Evolutionary conservation across 208 protist genomes (phyloP).

Genomic region (Trypanosoma platydactyli): DNA sequence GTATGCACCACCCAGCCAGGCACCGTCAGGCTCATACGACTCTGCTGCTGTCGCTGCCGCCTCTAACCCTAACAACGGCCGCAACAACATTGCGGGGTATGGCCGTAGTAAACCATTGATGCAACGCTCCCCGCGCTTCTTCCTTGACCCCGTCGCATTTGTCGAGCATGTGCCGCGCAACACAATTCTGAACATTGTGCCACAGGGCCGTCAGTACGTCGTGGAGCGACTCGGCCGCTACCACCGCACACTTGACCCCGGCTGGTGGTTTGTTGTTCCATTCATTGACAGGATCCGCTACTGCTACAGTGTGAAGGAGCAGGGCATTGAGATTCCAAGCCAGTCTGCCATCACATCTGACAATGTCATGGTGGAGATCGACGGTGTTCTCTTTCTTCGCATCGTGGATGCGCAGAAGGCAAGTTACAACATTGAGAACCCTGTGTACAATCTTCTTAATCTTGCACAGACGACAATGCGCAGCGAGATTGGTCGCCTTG

Average conservation of each 20-base stretch:
- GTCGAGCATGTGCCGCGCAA: conserved; percentile 71
- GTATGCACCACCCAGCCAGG: conserved; percentile 2
- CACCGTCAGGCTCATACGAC: conserved; percentile 12
- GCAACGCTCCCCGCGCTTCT: conserved; percentile 26
- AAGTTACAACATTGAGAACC: conserved; percentile 95
- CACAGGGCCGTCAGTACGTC: conserved; percentile 93
- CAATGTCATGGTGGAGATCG: conserved; percentile 96
- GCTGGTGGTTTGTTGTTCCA: conserved; percentile 91
- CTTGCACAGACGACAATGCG: conserved; percentile 97
- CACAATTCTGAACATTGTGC: conserved; percentile 92
- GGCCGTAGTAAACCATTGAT: not conserved
- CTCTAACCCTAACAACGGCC: too few relatives aligned
- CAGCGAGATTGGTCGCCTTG: conserved; percentile 93
- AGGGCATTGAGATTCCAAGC: conserved; percentile 88
- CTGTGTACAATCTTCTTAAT: conserved; percentile 95
- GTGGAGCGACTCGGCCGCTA: conserved; percentile 95
- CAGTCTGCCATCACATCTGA: conserved; percentile 94
- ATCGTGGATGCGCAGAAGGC: conserved; percentile 92
- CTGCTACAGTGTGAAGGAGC: conserved; percentile 94
- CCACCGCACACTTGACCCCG: conserved; percentile 88
- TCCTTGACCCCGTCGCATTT: conserved; percentile 60
- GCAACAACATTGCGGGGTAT: not conserved
- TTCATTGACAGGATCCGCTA: conserved; percentile 95
- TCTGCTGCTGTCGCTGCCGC: not conserved
- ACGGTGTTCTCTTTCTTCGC: conserved; percentile 93